These are phyloP conservation scores for Westerdykella aurantiaca DNA, from an alignment of 2,329 filamentous ascomycete genomes.

Conservation along the genomic window DNA sequence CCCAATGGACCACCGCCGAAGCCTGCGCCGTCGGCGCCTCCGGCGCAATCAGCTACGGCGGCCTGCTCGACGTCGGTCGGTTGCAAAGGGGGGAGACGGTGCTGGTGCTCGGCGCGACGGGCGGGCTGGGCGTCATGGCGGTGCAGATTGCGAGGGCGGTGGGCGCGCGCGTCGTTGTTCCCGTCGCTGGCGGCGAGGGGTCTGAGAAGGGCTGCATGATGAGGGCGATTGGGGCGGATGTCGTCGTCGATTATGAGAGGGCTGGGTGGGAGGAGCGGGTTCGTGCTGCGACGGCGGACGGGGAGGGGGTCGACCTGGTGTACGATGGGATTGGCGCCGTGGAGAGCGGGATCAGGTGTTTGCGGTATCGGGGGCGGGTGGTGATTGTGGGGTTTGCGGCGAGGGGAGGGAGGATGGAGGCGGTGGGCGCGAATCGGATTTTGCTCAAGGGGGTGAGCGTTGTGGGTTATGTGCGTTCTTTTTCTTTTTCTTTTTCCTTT, in stretches of 20 bases:
- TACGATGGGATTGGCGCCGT: constrained; percentile 56
- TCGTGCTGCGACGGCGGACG: constrained; percentile 41
- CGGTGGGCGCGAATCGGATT: constrained; percentile 50
- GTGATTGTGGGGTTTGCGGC: constrained; percentile 57
- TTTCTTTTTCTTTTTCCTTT: background rate
- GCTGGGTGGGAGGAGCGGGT: constrained; percentile 49
- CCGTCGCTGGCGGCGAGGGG: constrained; percentile 41
- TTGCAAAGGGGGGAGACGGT: constrained; percentile 46
- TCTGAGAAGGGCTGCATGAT: constrained; percentile 43
- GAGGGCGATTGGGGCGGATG: constrained; percentile 36
- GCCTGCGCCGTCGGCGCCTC: constrained; percentile 52
- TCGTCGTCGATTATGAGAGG: constrained; percentile 40
- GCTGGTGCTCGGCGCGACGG: constrained; percentile 52
- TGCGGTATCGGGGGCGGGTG: constrained; percentile 50
- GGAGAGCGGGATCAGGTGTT: constrained; percentile 49
- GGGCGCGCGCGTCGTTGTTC: constrained; percentile 51
- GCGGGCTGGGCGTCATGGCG: constrained; percentile 52
- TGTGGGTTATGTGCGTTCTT: constrained; percentile 46
- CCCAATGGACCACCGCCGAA: constrained; percentile 42
- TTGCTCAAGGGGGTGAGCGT: constrained; percentile 50
- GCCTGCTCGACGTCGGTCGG: constrained; percentile 40
- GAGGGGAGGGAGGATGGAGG: constrained; percentile 49
- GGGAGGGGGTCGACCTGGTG: constrained; percentile 52
- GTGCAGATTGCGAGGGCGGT: constrained; percentile 51
- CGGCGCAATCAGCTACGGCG: constrained; percentile 51